These are phyloP conservation scores for Umbelopsis sp. DNA, from an alignment of 371 early-diverging fungal genomes.

Conservation along the genomic window DNA sequence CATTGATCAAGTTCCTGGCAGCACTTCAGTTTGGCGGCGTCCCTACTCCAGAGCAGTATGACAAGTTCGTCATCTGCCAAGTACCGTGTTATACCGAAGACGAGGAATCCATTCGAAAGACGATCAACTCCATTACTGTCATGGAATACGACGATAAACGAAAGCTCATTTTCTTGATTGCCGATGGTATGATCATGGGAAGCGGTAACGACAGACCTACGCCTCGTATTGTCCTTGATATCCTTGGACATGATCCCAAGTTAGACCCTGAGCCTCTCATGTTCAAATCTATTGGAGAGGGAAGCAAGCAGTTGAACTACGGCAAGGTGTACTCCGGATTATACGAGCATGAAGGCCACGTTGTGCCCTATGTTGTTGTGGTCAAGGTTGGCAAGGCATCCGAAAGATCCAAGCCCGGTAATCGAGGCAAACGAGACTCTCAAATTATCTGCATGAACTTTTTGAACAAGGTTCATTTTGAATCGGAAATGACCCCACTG, in stretches of 20 bases:
- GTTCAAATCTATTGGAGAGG: constrained; percentile 89
- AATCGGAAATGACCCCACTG: constrained; percentile 91
- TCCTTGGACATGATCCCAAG: constrained; percentile 65
- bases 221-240: constrained; percentile 73
- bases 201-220: constrained; percentile 78
- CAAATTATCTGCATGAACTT: constrained; percentile 98
- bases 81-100: constrained; percentile 93
- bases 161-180: constrained; percentile 88
- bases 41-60: constrained; percentile 82
- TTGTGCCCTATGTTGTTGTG: constrained; percentile 87
- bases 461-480: constrained; percentile 87
- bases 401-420: constrained; percentile 87
- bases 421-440: constrained; percentile 98
- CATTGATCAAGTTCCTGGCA: constrained; percentile 89
- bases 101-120: constrained; percentile 81
- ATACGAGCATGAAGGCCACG: constrained; percentile 70
- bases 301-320: constrained; percentile 84
- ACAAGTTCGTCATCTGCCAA: constrained; percentile 86
- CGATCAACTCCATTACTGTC: constrained; percentile 87
- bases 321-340: constrained; percentile 94
- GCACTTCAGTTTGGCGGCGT: constrained; percentile 84
- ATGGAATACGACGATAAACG: constrained; percentile 85
- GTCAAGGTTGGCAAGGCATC: constrained; percentile 90
- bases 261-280: constrained; percentile 61
- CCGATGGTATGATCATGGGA: constrained; percentile 88